These are phyloP conservation scores for Schizopora paradoxa DNA, from an alignment of 1,284 basidiomycete genomes.

Conservation along the genomic window DNA sequence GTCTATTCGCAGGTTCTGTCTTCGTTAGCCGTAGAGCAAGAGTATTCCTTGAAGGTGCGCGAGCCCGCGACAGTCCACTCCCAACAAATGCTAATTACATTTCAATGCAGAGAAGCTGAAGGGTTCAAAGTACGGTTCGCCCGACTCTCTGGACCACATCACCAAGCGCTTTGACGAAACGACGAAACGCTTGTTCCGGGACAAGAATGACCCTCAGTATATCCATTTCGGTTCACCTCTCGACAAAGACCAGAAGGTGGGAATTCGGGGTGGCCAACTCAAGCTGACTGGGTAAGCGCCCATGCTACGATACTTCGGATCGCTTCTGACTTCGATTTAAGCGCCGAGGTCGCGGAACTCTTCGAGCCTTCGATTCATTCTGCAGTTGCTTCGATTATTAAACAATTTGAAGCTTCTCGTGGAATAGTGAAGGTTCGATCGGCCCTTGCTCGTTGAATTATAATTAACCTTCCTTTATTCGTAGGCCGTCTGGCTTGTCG, in stretches of 20 bases:
- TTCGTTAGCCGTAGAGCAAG: conserved; percentile 70
- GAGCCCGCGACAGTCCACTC: no score
- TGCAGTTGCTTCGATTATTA: conserved; percentile 60
- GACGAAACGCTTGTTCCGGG: conserved; percentile 70
- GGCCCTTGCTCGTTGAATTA: conserved; percentile 1
- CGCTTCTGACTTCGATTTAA: conserved; percentile 21
- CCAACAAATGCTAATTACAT: conserved; percentile 7
- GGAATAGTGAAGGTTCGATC: conserved; percentile 54
- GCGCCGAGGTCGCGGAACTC: conserved; percentile 57
- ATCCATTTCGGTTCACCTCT: conserved; percentile 72
- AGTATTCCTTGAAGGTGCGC: conserved; percentile 57
- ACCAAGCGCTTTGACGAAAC: conserved; percentile 75
- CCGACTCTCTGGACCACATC: conserved; percentile 64
- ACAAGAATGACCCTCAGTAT: conserved; percentile 60
- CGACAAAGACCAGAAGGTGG: conserved; percentile 63
- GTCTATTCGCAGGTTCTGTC: conserved; percentile 75
- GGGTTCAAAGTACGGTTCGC: conserved; percentile 61
- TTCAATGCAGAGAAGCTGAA: conserved; percentile 53
- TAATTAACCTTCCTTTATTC: not conserved
- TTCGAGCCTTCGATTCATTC: conserved; percentile 75
- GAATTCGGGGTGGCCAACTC: conserved; percentile 64
- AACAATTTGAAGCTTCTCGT: conserved; percentile 60
- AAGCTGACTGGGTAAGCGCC: conserved; percentile 58
- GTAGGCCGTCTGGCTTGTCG: conserved; percentile 71
- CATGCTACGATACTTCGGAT: conserved; percentile 4